Conservation (phyloP, 2,329 filamentous ascomycete species). For the Diplodia corticola region DNA sequence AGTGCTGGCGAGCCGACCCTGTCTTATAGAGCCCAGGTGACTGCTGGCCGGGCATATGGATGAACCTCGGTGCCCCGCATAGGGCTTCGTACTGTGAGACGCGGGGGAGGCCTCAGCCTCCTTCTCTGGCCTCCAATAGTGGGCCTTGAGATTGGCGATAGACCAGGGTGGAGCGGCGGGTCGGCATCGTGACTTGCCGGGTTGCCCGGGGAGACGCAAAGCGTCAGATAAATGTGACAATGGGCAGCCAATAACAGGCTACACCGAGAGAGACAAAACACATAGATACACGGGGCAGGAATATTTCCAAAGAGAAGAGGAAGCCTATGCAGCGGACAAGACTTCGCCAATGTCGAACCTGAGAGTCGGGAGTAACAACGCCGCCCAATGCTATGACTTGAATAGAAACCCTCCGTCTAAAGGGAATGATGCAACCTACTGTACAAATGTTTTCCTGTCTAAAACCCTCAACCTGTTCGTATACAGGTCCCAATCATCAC, state of each 20-base stretch:
- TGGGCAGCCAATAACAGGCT: not conserved
- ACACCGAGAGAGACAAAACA: not conserved
- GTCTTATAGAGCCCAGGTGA: not conserved
- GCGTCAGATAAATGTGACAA: not conserved
- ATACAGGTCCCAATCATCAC: not conserved
- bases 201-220: not conserved
- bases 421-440: slow-evolving; percentile 16
- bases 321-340: not conserved
- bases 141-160: not conserved
- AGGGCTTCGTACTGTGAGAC: not conserved
- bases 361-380: slow-evolving; percentile 8
- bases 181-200: not conserved
- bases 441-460: not conserved
- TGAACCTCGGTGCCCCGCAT: slow-evolving; percentile 16
- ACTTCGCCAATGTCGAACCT: not conserved
- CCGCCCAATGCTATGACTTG: slow-evolving; percentile 14
- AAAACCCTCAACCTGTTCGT: not conserved
- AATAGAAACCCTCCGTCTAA: slow-evolving; percentile 7
- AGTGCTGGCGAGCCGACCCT: not conserved
- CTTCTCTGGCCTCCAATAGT: not conserved
- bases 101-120: not conserved
- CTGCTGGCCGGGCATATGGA: not conserved
- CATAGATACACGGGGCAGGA: not conserved
- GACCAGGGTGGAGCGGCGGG: not conserved
- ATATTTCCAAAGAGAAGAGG: not conserved